These are phyloP conservation scores for Chytriomyces confervae DNA, from an alignment of 192 early-diverging fungal genomes.

Conservation along the genomic window DNA sequence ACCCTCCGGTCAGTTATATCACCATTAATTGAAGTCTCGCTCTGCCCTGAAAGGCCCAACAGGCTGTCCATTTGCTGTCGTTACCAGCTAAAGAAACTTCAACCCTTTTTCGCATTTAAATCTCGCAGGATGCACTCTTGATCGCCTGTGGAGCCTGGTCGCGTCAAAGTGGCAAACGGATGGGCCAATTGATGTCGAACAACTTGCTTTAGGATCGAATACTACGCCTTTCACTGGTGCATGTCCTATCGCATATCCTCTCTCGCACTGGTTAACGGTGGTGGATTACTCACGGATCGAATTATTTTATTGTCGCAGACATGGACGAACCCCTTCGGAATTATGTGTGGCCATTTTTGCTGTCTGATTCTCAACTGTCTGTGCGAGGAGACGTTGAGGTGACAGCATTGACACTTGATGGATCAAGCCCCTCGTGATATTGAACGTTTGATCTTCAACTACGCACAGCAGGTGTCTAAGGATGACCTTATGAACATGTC, in stretches of 20 bases:
- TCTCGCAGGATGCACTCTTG: constrained; percentile 41
- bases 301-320: constrained; percentile 3
- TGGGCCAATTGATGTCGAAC: constrained; percentile 31
- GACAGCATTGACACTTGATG: no score
- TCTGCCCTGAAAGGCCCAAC: no score
- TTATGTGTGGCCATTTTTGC: constrained; percentile 31
- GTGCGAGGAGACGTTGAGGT: neutral
- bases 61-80: no score
- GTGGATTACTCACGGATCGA: neutral
- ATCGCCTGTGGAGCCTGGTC: constrained; percentile 43
- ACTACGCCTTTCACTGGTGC: constrained; percentile 1
- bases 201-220: constrained; percentile 1
- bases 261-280: neutral
- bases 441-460: neutral
- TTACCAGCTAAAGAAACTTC: constrained; percentile 22
- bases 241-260: neutral
- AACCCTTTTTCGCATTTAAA: neutral
- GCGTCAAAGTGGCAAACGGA: constrained; percentile 41
- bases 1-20: constrained; percentile 44
- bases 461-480: constrained; percentile 15
- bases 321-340: constrained; percentile 27
- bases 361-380: constrained; percentile 5
- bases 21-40: no score
- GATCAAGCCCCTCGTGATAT: neutral
- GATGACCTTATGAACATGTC: constrained; percentile 13